phyloP scores from a whole-genome alignment of 768 basidiomycete genomes.

The Lyophyllum decastes region DNA sequence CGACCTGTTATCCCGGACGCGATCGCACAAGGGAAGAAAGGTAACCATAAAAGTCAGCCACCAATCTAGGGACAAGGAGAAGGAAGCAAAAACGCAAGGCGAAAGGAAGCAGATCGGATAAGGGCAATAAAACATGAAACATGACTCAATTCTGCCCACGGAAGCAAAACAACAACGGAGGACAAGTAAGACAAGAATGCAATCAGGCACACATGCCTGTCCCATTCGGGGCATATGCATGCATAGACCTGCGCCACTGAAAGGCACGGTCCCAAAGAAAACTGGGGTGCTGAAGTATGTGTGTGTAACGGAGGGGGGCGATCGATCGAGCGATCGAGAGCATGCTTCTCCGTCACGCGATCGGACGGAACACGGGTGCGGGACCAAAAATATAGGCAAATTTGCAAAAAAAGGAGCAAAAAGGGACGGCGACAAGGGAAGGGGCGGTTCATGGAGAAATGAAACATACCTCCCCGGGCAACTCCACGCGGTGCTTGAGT shows the following conservation, averaged over 20 bases:
- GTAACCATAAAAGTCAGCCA: not conserved
- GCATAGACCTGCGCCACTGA: not conserved
- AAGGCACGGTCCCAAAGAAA: not conserved
- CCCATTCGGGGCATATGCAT: not conserved
- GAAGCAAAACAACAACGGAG: not conserved
- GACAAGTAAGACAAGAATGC: not conserved
- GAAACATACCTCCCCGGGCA: constrained; percentile 72
- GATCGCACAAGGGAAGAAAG: constrained; percentile 7
- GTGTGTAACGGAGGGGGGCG: not conserved
- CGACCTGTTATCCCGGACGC: constrained; percentile 37
- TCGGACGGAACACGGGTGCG: not conserved
- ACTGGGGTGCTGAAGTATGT: not conserved
- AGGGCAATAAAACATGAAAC: constrained; percentile 2
- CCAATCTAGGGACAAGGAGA: not conserved
- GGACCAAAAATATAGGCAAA: not conserved
- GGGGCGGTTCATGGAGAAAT: not conserved
- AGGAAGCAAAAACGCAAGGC: not conserved
- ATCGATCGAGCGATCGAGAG: constrained; percentile 2
- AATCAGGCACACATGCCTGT: not conserved
- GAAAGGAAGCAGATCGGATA: constrained; percentile 4
- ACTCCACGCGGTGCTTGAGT: constrained; percentile 70
- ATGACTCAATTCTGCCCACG: not conserved
- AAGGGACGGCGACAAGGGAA: not conserved
- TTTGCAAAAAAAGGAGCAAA: not conserved
- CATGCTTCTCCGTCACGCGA: not conserved